phyloP scores from a whole-genome alignment of 2,329 filamentous ascomycete genomes.

The Davidsoniella eucalypti region DNA sequence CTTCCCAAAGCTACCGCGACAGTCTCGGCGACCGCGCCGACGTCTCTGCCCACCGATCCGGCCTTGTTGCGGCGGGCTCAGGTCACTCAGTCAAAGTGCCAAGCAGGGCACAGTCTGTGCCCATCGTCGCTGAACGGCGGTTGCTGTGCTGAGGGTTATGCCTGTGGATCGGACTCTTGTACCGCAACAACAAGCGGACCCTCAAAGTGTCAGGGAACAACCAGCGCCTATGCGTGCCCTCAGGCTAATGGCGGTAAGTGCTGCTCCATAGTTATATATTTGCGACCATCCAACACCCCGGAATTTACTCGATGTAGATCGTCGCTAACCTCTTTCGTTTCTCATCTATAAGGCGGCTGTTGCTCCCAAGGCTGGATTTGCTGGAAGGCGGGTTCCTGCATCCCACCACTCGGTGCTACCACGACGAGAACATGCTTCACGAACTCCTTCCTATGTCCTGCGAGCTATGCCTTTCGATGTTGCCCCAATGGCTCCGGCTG shows the following conservation, averaged over 20 bases:
- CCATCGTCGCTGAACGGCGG: slow-evolving; percentile 25
- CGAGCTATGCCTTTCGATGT: slow-evolving; percentile 19
- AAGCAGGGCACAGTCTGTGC: slow-evolving; percentile 20
- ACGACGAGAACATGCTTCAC: neutral
- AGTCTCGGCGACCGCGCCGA: neutral
- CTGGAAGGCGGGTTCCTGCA: neutral
- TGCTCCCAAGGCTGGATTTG: slow-evolving; percentile 31
- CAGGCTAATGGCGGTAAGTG: slow-evolving; percentile 1
- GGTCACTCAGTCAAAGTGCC: slow-evolving; percentile 13
- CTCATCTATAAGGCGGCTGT: slow-evolving; percentile 23
- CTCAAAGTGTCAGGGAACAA: neutral
- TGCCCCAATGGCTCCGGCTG: slow-evolving; percentile 34
- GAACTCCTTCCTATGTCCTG: neutral
- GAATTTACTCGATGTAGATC: too few relatives aligned
- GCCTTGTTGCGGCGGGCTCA: neutral
- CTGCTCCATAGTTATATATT: neutral
- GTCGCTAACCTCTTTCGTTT: neutral
- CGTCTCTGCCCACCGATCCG: neutral
- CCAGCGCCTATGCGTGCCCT: slow-evolving; percentile 3
- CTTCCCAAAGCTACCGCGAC: neutral
- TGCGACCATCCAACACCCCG: neutral
- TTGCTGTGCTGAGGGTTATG: slow-evolving; percentile 32
- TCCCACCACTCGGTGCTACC: too few relatives aligned
- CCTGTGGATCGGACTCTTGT: slow-evolving; percentile 25
- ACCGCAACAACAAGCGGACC: slow-evolving; percentile 14